Evolutionary conservation across 169 alveolate species (phyloP), one percentile per base, ranked within the genome.

Genomic region (Cryptosporidium muris): DNA sequence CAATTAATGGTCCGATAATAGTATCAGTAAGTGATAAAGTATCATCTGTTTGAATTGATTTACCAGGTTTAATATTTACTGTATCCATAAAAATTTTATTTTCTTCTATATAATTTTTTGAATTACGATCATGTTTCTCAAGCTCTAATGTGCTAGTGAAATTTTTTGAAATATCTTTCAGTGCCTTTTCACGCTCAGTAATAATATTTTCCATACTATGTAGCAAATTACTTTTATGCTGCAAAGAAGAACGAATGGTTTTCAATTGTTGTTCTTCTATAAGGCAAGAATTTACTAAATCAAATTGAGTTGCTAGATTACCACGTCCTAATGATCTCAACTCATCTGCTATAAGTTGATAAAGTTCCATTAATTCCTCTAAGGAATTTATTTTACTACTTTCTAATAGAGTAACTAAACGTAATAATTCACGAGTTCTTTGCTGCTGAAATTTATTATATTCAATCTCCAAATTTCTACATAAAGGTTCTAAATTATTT

Each of bases 271-370:
- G 85, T 16, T 74, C 85, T 58, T 74, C 85, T 56, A 74, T 74
- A 36, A 74, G 48, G 60, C 85, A 74, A 48, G 74, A 58, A 74
- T 74, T 74, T n/a, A 74, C 67, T 48, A 74, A 60, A 74, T 74
- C 85, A 74, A 74, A 74, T 43, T 74, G 85, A 58, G 54, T 74
- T 4, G 85, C 85, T 36, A 74, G 60, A 47, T 74, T 74, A 25
- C 85, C 85, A 74, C 85, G 85, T 16, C 85, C 85, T 43, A 74
- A 60, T 42, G 85, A 74, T 48, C 85, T 74, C 25, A 74, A 74
- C 47, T 74, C 85, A 74, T 74, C 85, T 54, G 85, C 85, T 45
- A 74, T 74, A 45, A 74, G 48, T 58, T 74, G 85, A 56, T 74
- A 74, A 8, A 74, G 42, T 49, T 74, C 85, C 85, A 74, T 74